Evolutionary conservation across 2,329 filamentous ascomycete genomes (phyloP).

Genomic region (Sarocladium brachiariae): DNA sequence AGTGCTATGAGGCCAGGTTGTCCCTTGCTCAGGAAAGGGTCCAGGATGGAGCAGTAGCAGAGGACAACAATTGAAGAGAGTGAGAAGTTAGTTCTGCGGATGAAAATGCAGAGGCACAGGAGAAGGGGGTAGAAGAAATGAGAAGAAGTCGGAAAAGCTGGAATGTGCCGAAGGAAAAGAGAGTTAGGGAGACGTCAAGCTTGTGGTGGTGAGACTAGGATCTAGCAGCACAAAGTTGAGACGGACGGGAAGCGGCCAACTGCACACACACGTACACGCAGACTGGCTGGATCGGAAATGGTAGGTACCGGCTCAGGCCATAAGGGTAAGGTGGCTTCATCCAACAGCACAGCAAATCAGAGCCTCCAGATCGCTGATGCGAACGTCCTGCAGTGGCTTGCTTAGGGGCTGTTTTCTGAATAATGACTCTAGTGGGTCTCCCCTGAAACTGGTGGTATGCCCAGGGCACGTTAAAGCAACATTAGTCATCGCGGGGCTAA

Average conservation of each 20-base stretch:
- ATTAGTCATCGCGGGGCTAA: neutral
- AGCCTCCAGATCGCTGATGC: neutral
- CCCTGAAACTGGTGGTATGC: slow-evolving; percentile 1
- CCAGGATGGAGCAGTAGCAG: neutral
- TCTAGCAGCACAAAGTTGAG: neutral
- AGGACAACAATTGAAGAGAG: neutral
- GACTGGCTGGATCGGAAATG: neutral
- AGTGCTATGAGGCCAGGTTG: slow-evolving; percentile 6
- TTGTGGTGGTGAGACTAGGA: slow-evolving; percentile 6
- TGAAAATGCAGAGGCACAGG: neutral
- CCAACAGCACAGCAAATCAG: neutral
- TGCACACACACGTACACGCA: neutral
- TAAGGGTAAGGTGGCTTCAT: slow-evolving; percentile 4
- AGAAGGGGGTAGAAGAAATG: neutral
- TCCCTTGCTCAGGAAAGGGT: slow-evolving; percentile 2
- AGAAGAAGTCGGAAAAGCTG: neutral
- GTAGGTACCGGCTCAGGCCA: neutral
- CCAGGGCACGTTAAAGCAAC: neutral
- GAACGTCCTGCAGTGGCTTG: neutral
- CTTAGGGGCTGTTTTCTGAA: neutral
- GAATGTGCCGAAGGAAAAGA: slow-evolving; percentile 7
- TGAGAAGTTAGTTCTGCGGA: neutral
- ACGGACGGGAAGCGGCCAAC: slow-evolving; percentile 2
- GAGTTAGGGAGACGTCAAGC: slow-evolving; percentile 3
- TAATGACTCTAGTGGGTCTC: neutral